phyloP scores from a whole-genome alignment of 2,329 filamentous ascomycete genomes.

The Amphichorda felina region DNA sequence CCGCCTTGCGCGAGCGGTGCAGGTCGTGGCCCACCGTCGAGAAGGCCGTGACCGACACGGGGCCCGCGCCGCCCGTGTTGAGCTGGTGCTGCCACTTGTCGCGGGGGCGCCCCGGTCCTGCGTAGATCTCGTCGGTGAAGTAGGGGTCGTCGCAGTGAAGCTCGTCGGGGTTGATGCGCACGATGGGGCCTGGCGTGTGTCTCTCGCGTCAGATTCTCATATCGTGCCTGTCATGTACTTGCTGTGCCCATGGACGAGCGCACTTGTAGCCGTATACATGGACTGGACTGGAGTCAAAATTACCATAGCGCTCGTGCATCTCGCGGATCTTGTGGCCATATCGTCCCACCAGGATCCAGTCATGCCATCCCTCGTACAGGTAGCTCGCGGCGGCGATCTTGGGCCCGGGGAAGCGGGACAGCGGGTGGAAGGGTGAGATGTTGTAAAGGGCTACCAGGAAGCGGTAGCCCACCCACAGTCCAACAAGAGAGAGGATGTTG shows the following conservation, averaged over 20 bases:
- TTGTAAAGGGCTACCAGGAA: constrained; percentile 19
- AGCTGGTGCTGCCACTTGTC: constrained; percentile 14
- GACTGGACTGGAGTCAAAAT: background rate
- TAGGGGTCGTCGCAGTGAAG: constrained; percentile 21
- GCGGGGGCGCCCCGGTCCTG: constrained; percentile 13
- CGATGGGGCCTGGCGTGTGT: constrained; percentile 17
- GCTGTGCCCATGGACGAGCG: no score
- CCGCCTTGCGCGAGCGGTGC: constrained; percentile 17
- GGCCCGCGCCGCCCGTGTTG: constrained; percentile 10
- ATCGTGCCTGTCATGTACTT: no score
- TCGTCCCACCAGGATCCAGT: constrained; percentile 19
- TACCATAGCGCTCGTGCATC: constrained; percentile 26
- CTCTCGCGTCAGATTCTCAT: no score
- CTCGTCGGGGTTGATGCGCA: constrained; percentile 25
- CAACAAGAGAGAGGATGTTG: no score
- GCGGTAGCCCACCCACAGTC: constrained; percentile 16
- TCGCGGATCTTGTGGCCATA: constrained; percentile 20
- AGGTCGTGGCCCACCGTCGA: constrained; percentile 16
- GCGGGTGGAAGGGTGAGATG: constrained; percentile 25
- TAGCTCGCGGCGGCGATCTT: constrained; percentile 21
- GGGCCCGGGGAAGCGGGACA: constrained; percentile 23
- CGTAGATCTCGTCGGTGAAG: constrained; percentile 26
- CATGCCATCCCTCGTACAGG: constrained; percentile 24
- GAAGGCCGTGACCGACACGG: constrained; percentile 9
- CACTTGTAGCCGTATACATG: no score